Evolutionary conservation across 1,284 basidiomycete genomes (phyloP).

Genomic region (Trichosporon coremiiforme): DNA sequence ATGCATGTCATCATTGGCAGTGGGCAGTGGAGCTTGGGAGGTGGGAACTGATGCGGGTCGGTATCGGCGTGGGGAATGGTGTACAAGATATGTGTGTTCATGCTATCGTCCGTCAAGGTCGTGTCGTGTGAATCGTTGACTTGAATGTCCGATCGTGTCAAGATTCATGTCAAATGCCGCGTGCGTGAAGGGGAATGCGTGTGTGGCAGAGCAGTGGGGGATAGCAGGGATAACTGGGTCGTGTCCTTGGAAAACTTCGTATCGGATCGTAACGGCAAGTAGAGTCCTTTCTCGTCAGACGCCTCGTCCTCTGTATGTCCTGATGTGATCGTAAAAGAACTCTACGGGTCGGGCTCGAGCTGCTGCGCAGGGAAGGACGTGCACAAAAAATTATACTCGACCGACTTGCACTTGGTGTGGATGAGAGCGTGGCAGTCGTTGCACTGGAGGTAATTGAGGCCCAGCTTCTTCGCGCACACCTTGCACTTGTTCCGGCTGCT

Average conservation of each 20-base stretch:
- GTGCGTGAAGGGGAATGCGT: neutral
- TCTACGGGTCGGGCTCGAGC: neutral
- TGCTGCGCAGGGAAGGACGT: neutral
- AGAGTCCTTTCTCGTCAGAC: neutral
- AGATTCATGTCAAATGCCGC: constrained; percentile 3
- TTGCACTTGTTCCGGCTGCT: constrained; percentile 15
- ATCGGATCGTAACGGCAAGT: neutral
- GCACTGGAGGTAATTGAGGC: constrained; percentile 16
- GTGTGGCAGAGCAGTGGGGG: neutral
- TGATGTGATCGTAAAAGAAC: no score
- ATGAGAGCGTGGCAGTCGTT: constrained; percentile 12
- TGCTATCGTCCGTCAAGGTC: constrained; percentile 6
- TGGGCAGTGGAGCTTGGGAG: neutral
- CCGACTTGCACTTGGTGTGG: constrained; percentile 13
- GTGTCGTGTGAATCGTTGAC: constrained; percentile 4
- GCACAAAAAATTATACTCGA: constrained; percentile 15
- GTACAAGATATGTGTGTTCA: neutral
- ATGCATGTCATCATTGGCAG: constrained; percentile 3
- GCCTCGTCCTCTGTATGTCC: neutral
- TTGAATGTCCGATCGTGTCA: neutral
- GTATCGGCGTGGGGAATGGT: neutral
- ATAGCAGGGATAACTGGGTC: neutral
- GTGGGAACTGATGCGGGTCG: neutral
- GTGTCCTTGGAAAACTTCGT: neutral
- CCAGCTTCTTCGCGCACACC: constrained; percentile 12